phyloP scores from a whole-genome alignment of 495 filamentous ascomycete species.

The Aspergillus olivimuriae region DNA sequence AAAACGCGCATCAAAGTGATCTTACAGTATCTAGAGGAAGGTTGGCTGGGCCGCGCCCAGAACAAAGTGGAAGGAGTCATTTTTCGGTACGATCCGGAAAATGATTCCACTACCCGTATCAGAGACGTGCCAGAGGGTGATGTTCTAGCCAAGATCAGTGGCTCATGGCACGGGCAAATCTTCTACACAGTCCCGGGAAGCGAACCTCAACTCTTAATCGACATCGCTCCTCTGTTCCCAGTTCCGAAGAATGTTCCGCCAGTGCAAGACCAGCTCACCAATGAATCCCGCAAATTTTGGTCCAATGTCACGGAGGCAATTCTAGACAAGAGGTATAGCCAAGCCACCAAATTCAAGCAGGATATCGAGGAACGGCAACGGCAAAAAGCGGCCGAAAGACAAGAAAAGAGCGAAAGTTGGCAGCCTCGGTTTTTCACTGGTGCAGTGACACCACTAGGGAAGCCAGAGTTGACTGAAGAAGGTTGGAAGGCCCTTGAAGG shows the following conservation, averaged over 20 bases:
- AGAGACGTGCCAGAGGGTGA: constrained; percentile 81
- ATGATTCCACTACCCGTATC: constrained; percentile 68
- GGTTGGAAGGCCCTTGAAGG: constrained; percentile 64
- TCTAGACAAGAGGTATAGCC: constrained; percentile 68
- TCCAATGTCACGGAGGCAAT: constrained; percentile 83
- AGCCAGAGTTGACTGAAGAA: constrained; percentile 73
- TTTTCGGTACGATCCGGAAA: constrained; percentile 77
- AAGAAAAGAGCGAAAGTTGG: constrained; percentile 61
- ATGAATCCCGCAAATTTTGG: constrained; percentile 91
- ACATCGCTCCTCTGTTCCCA: constrained; percentile 73
- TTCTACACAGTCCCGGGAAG: constrained; percentile 55
- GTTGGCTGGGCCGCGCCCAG: constrained; percentile 86
- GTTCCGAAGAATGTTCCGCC: constrained; percentile 75
- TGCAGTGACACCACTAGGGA: constrained; percentile 64
- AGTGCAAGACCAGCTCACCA: constrained; percentile 65
- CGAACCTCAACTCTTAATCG: constrained; percentile 72
- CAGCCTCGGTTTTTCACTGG: constrained; percentile 86
- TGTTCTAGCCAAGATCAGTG: constrained; percentile 75
- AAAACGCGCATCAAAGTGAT: constrained; percentile 88
- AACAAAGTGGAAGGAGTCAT: constrained; percentile 88
- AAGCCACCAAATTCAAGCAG: constrained; percentile 80
- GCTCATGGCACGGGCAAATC: constrained; percentile 72
- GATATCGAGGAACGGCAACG: constrained; percentile 90
- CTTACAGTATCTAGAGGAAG: constrained; percentile 86
- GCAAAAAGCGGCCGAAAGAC: constrained; percentile 72